phyloP scores from a whole-genome alignment of 345 rosid genomes.

The Citrus unshiu region DNA sequence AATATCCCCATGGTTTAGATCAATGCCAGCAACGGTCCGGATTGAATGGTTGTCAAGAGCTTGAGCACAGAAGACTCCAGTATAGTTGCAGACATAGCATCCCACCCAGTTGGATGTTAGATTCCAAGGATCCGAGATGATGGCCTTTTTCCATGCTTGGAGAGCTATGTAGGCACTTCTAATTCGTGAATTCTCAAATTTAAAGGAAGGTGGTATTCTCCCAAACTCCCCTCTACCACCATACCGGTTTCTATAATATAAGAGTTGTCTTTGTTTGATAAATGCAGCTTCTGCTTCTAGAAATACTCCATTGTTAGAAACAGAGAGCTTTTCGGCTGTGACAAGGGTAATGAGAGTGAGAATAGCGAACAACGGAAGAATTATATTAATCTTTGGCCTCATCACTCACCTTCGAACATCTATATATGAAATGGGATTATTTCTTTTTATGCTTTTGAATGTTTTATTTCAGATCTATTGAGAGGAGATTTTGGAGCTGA shows the following conservation, averaged over 20 bases:
- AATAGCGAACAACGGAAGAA: conserved; percentile 16
- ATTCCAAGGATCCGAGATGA: conserved; percentile 64
- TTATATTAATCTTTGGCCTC: conserved; percentile 27
- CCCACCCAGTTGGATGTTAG: conserved; percentile 65
- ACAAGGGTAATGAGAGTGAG: conserved; percentile 19
- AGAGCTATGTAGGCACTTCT: conserved; percentile 66
- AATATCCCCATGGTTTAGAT: conserved; percentile 72
- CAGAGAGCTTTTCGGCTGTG: conserved; percentile 1
- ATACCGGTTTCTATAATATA: conserved; percentile 17
- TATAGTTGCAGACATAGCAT: conserved; percentile 72
- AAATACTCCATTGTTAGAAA: conserved; percentile 11
- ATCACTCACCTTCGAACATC: conserved; percentile 25
- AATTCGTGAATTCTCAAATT: conserved; percentile 56
- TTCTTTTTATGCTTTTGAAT: background rate
- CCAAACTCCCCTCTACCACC: conserved; percentile 22
- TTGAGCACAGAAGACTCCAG: conserved; percentile 58
- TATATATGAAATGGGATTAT: background rate
- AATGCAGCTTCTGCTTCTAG: background rate
- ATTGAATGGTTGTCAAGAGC: conserved; percentile 48
- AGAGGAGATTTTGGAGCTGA: background rate
- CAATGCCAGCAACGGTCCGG: conserved; percentile 68
- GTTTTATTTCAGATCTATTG: background rate
- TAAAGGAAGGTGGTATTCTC: conserved; percentile 34
- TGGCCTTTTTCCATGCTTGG: conserved; percentile 75
- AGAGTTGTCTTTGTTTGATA: conserved; percentile 22